Percentiles rank a stretch among this genome's conserved stretches.
Conservation (phyloP, 306 rosid genomes). For the barrel medic (Medicago truncatula) region DNA sequence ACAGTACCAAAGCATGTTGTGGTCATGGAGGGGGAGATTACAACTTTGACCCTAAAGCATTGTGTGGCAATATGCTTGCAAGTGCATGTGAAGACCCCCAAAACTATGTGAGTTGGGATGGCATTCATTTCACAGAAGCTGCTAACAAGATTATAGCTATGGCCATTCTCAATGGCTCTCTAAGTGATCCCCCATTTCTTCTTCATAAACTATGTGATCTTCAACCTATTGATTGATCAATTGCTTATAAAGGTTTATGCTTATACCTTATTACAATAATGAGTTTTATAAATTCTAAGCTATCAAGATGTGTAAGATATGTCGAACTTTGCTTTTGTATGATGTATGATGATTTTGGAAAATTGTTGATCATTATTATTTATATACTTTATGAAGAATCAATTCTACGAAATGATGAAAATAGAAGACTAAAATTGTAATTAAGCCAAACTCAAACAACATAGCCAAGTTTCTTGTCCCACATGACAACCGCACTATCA, state of each 20-base stretch:
- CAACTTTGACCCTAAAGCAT: conserved; percentile 58
- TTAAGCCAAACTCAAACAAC: no score
- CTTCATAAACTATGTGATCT: conserved; percentile 62
- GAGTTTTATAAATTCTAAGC: background rate
- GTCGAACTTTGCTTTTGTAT: background rate
- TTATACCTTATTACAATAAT: background rate
- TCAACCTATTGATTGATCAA: conserved; percentile 50
- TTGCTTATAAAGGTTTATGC: background rate
- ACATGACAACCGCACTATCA: no score
- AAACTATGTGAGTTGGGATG: conserved; percentile 88
- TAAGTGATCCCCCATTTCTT: conserved; percentile 67
- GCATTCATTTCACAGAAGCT: conserved; percentile 82
- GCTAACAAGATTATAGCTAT: conserved; percentile 65
- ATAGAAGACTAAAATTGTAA: no score
- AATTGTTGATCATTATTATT: no score
- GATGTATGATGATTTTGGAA: background rate
- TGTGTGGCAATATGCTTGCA: conserved; percentile 70
- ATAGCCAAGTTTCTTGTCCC: no score
- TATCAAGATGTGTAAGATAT: background rate
- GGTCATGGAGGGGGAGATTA: conserved; percentile 76
- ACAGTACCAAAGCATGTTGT: conserved; percentile 73
- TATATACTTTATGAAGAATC: no score
- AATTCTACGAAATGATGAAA: no score
- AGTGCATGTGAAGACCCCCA: conserved; percentile 74
- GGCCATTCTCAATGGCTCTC: conserved; percentile 74